Conservation (phyloP, 1,284 basidiomycete genomes). For the Golubevia pallescens region DNA sequence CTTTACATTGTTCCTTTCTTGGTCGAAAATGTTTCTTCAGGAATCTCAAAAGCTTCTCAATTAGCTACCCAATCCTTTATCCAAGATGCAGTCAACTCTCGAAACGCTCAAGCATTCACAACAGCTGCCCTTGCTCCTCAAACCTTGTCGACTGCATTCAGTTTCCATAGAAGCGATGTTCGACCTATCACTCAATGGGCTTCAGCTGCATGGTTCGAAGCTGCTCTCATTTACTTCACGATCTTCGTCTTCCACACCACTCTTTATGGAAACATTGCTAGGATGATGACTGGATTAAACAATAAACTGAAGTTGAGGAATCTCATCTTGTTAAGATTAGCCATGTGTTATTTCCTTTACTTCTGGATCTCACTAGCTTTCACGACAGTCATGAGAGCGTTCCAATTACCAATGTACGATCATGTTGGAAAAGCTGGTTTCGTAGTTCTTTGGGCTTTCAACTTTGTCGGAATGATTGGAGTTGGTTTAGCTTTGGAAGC, state of each 20-base stretch:
- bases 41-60: neutral
- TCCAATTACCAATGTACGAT: slow-evolving; percentile 50
- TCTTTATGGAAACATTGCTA: slow-evolving; percentile 30
- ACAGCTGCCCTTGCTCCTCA: slow-evolving; percentile 45
- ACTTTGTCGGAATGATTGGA: slow-evolving; percentile 54
- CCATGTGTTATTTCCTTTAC: slow-evolving; percentile 45
- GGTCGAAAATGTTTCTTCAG: slow-evolving; percentile 8
- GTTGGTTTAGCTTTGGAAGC: slow-evolving; percentile 60
- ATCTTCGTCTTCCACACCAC: slow-evolving; percentile 60
- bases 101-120: slow-evolving; percentile 10
- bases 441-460: slow-evolving; percentile 59
- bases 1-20: slow-evolving; percentile 52
- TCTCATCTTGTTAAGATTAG: slow-evolving; percentile 36
- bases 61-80: neutral
- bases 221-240: slow-evolving; percentile 60
- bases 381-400: slow-evolving; percentile 51
- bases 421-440: slow-evolving; percentile 58
- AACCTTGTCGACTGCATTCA: slow-evolving; percentile 50
- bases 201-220: slow-evolving; percentile 61
- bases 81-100: slow-evolving; percentile 6
- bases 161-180: slow-evolving; percentile 49
- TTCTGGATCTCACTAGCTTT: slow-evolving; percentile 60
- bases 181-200: slow-evolving; percentile 49
- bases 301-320: slow-evolving; percentile 34
- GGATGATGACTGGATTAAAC: slow-evolving; percentile 41